Evolutionary conservation across 2,329 filamentous ascomycete genomes (phyloP).

Genomic region (Ceratocystis diversiconidia): DNA sequence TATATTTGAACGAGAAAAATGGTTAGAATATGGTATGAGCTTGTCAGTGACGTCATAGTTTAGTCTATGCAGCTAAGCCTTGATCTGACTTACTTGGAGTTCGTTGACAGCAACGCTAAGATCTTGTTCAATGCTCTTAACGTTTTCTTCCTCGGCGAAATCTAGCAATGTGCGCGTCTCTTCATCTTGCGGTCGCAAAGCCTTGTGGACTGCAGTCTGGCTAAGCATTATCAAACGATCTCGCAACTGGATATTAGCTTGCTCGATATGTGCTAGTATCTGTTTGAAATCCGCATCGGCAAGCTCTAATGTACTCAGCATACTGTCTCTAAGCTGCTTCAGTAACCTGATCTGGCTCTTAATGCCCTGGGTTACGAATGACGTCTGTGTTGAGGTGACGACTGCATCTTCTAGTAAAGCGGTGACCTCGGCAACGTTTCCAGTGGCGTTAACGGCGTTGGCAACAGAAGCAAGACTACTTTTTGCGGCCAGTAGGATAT

Average conservation of each 20-base stretch:
- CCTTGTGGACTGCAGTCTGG: slow-evolving; percentile 47
- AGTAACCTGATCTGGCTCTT: slow-evolving; percentile 41
- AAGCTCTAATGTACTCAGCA: slow-evolving; percentile 42
- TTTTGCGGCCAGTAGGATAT: slow-evolving; percentile 75
- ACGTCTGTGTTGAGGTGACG: slow-evolving; percentile 53
- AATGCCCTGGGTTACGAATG: slow-evolving; percentile 52
- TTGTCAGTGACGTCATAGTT: not conserved
- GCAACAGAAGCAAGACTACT: slow-evolving; percentile 71
- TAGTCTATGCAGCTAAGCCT: not conserved
- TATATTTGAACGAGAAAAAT: slow-evolving; percentile 18
- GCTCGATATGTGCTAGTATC: slow-evolving; percentile 51
- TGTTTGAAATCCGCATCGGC: slow-evolving; percentile 46
- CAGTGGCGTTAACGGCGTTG: slow-evolving; percentile 68
- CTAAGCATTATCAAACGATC: slow-evolving; percentile 52
- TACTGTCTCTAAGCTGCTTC: slow-evolving; percentile 34
- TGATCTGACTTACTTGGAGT: slow-evolving; percentile 40
- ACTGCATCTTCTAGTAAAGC: slow-evolving; percentile 69
- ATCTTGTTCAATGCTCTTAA: slow-evolving; percentile 49
- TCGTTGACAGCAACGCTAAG: slow-evolving; percentile 58
- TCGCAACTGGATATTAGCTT: slow-evolving; percentile 48
- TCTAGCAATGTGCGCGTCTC: slow-evolving; percentile 52
- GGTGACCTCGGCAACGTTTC: slow-evolving; percentile 62
- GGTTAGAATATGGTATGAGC: not conserved
- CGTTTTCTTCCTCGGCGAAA: slow-evolving; percentile 60
- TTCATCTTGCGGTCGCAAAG: slow-evolving; percentile 45